phyloP scores from a whole-genome alignment of 2,329 filamentous ascomycete species.

The Colletotrichum sp. region DNA sequence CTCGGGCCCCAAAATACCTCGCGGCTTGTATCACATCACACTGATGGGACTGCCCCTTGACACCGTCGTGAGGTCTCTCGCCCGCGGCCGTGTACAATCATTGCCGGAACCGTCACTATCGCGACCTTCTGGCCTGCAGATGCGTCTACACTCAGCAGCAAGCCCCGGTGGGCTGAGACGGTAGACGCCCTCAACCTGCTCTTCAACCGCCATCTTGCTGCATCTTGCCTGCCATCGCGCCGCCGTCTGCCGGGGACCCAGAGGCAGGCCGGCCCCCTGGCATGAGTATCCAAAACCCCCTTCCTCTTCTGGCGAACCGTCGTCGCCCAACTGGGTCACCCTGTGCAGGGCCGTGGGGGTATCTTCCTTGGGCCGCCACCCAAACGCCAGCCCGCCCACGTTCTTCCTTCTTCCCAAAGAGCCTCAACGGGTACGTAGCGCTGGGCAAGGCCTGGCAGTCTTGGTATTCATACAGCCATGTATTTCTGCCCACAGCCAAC shows the following conservation, averaged over 20 bases:
- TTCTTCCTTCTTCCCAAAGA: neutral
- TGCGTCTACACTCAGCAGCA: neutral
- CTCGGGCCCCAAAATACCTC: conserved; percentile 3
- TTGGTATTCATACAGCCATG: neutral
- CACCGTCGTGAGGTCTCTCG: neutral
- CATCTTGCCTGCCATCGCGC: conserved; percentile 27
- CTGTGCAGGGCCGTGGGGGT: conserved; percentile 10
- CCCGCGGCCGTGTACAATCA: neutral
- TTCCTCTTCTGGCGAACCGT: conserved; percentile 16
- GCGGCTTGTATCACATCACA: conserved; percentile 12
- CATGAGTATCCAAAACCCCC: neutral
- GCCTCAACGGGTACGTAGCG: conserved; percentile 8
- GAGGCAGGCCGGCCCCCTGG: conserved; percentile 3
- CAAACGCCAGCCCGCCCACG: conserved; percentile 9
- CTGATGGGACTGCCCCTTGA: conserved; percentile 6
- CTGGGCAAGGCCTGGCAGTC: neutral
- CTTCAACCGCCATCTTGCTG: conserved; percentile 30
- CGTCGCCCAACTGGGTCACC: conserved; percentile 14
- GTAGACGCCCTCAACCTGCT: conserved; percentile 1
- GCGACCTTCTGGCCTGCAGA: neutral
- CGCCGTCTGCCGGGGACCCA: conserved; percentile 26
- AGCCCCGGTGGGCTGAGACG: neutral
- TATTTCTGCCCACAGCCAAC: neutral
- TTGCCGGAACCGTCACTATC: neutral
- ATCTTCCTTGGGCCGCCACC: conserved; percentile 1